A percentile compares a stretch with the other conserved stretches of the same genome.
Conservation (phyloP, 192 early-diverging fungal genomes). For the Coemansia sp. region DNA sequence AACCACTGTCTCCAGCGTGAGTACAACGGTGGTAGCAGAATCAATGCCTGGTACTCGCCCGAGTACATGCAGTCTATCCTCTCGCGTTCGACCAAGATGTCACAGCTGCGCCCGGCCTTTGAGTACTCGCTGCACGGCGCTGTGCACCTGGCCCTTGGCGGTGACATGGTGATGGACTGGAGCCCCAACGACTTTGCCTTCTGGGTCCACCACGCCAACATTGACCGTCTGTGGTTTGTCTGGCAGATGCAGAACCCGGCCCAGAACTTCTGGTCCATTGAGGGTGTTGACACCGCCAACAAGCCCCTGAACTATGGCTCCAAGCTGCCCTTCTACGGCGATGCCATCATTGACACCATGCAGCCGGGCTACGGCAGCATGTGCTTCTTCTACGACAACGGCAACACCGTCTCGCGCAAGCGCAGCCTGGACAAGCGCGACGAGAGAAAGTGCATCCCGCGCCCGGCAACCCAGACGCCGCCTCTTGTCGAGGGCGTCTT, state of each 20-base stretch:
- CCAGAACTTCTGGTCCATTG: conserved; percentile 37
- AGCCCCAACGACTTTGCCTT: conserved; percentile 54
- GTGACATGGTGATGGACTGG: conserved; percentile 45
- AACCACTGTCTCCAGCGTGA: conserved; percentile 45
- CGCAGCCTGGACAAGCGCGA: conserved; percentile 29
- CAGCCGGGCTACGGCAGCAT: conserved; percentile 24
- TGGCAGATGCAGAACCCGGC: conserved; percentile 49
- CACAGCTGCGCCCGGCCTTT: conserved; percentile 39
- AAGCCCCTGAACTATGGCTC: conserved; percentile 11
- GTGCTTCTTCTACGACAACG: conserved; percentile 52
- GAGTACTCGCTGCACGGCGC: conserved; percentile 47
- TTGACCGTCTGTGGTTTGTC: conserved; percentile 51
- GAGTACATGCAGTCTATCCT: conserved; percentile 46
- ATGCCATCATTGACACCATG: conserved; percentile 30
- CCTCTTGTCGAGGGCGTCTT: conserved; percentile 35
- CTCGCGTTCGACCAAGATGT: conserved; percentile 31
- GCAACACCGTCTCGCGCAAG: conserved; percentile 11
- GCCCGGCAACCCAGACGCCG: conserved; percentile 10
- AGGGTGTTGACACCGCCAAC: conserved; percentile 21
- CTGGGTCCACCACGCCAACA: conserved; percentile 54
- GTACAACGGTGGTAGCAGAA: conserved; percentile 43
- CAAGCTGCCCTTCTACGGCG: conserved; percentile 21
- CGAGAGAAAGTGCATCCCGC: conserved; percentile 39
- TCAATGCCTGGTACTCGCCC: conserved; percentile 44
- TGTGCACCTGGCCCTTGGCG: conserved; percentile 44